Evolutionary conservation across 2,329 filamentous ascomycete genomes (phyloP), one percentile per base, ranked within the genome.

Genomic region (Microdochium paspali): DNA sequence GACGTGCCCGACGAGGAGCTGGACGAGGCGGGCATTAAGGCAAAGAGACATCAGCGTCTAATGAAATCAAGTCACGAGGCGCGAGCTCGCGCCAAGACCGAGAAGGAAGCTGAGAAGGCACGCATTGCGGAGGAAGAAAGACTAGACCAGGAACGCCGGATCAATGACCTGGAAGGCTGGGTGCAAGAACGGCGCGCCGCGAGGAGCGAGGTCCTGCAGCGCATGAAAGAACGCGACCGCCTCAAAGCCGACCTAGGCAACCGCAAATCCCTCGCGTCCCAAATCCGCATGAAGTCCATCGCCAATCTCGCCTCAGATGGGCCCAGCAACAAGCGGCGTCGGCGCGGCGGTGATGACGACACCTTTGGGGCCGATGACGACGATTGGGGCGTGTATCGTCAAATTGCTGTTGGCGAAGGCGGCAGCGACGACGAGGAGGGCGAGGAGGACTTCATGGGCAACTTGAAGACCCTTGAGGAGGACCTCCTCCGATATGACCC

Each of bases 231-330:
- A 56, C 84, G 90, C 46, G 90, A 97, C 59, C 82, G 90, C 18
- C 78, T 96, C 51, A 96, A 95, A 69, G 88, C 90, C 40, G 93
- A 98, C 61, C 79, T 96, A 1, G 90, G 91, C 48, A 97, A 97
- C 67, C 87, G 93, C 61, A 98, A 98, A 66, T 96, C 90, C 0
- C 81, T 96, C 20, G 93, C 93, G 9, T 93, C 87, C 49, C 91
- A 97, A 66, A 94, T 95, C 68, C 87, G 93, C 53, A 98, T 98
- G 93, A 97, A 97, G 70, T 91, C 85, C 45, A 90, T 98, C 49
- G 93, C 93, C 50, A 96, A 95, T 60, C 82, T 98, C 1, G 93
- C 93, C 3, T 90, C 91, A 0, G 93, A 98, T 64, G 83, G 80
- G 5, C 90, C 91, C 1, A 72, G 76, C 53, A 90, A 90, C 64